These are phyloP conservation scores for Ganoderma multipileum DNA, from an alignment of 1,284 basidiomycete genomes.

Conservation along the genomic window DNA sequence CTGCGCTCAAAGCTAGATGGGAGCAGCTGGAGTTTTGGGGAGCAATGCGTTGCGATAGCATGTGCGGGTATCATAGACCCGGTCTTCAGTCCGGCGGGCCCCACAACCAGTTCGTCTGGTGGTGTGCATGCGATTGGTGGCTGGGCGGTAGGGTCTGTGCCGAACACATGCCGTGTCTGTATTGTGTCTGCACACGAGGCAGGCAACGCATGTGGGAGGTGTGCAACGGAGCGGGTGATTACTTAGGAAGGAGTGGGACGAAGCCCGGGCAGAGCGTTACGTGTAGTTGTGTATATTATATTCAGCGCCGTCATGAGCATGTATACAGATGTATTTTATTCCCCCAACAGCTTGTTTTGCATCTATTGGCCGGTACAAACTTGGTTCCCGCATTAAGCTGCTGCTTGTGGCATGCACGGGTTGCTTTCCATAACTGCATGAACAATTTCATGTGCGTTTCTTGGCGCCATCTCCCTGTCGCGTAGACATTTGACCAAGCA, in stretches of 20 bases:
- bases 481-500: no score
- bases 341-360: not conserved
- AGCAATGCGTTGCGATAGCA: not conserved
- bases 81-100: not conserved
- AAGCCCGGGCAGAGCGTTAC: constrained; percentile 13
- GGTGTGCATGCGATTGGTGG: not conserved
- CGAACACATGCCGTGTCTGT: not conserved
- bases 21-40: not conserved
- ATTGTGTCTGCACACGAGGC: not conserved
- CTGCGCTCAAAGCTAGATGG: not conserved
- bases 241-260: constrained; percentile 14
- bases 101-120: not conserved
- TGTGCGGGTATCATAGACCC: not conserved
- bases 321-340: constrained; percentile 6
- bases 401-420: no score
- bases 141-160: not conserved
- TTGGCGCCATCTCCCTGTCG: no score
- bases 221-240: not conserved
- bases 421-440: no score
- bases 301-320: constrained; percentile 2
- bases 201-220: not conserved
- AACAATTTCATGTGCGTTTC: no score
- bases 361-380: no score
- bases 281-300: constrained; percentile 24
- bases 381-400: no score